Evolutionary conservation across 306 rosid species (phyloP).

Genomic region (Dryas drummondii): DNA sequence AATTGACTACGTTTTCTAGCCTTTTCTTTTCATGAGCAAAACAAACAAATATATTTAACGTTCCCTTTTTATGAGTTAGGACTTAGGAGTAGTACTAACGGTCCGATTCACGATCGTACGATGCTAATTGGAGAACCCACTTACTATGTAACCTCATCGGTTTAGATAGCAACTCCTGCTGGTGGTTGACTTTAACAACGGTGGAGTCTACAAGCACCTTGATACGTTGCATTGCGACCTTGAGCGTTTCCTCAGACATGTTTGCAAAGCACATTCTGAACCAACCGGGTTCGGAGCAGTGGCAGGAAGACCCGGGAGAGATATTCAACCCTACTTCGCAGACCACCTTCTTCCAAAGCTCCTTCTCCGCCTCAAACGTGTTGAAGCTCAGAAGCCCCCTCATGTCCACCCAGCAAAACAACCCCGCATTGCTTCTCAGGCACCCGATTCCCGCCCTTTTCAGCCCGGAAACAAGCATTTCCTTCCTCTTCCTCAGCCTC

Average conservation of each 20-base stretch:
- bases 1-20: not conserved
- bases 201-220: constrained; percentile 37
- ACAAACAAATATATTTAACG: not conserved
- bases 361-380: constrained; percentile 71
- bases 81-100: constrained; percentile 11
- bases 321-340: constrained; percentile 57
- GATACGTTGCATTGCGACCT: constrained; percentile 60
- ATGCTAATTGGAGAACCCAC: constrained; percentile 35
- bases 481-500: constrained; percentile 49
- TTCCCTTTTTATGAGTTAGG: not conserved
- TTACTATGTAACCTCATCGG: constrained; percentile 15
- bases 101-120: constrained; percentile 24
- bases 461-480: constrained; percentile 49
- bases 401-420: constrained; percentile 95
- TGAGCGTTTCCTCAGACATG: constrained; percentile 60
- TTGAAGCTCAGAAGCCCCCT: constrained; percentile 39
- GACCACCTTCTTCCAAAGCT: constrained; percentile 66
- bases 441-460: constrained; percentile 52
- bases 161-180: not conserved
- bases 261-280: constrained; percentile 85
- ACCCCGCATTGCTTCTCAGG: constrained; percentile 65
- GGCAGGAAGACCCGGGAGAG: constrained; percentile 82
- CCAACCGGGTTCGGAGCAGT: constrained; percentile 92
- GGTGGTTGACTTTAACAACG: not conserved
- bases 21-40: not conserved